phyloP scores from a whole-genome alignment of 2,329 filamentous ascomycete genomes.

The Aspergillus brasiliensis region DNA sequence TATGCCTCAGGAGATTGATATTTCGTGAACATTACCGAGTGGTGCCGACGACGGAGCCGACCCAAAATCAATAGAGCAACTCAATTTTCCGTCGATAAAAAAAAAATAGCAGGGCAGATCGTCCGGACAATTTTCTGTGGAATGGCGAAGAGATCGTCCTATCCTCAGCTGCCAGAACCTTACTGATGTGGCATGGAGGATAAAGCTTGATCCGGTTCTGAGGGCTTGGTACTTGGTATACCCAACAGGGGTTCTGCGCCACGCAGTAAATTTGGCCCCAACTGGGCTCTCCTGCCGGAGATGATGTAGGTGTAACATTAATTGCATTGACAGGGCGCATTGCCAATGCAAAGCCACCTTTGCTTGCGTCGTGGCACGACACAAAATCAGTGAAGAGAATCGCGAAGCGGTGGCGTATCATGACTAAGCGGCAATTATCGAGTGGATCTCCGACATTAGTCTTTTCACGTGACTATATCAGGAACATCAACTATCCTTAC shows the following conservation, averaged over 20 bases:
- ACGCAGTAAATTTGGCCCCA: not conserved
- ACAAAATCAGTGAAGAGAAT: not conserved
- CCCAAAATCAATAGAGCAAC: not conserved
- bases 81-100: not conserved
- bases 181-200: constrained; percentile 17
- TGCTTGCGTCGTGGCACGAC: not conserved
- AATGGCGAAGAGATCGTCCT: not conserved
- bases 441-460: not conserved
- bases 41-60: not conserved
- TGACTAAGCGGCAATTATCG: not conserved
- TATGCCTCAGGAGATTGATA: too few species aligned
- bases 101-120: not conserved
- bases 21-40: not conserved
- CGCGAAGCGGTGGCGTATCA: not conserved
- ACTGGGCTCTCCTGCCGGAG: not conserved
- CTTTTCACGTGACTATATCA: not conserved
- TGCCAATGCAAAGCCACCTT: not conserved
- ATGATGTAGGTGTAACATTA: not conserved
- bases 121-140: not conserved
- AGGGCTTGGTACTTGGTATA: not conserved
- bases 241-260: not conserved
- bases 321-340: not conserved
- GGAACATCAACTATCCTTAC: not conserved
- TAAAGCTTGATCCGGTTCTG: not conserved
- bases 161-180: not conserved